Evolutionary conservation across 2,329 filamentous ascomycete species (phyloP).

Genomic region (Diaporthe longicolla): DNA sequence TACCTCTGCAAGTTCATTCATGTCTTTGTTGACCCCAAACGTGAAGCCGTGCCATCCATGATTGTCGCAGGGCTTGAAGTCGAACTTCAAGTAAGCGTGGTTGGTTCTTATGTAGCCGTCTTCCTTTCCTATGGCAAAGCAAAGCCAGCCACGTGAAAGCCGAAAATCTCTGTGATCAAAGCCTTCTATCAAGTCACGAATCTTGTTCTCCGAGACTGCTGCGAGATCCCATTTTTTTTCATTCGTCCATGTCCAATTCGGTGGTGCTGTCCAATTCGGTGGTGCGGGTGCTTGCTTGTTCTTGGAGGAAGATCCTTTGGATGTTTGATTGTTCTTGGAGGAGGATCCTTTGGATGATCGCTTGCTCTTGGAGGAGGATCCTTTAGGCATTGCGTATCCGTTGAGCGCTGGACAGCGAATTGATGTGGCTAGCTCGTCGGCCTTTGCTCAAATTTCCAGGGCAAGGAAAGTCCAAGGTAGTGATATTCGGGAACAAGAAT

Average conservation of each 20-base stretch:
- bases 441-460: background rate
- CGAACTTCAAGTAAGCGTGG: background rate
- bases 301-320: background rate
- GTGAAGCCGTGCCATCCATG: background rate
- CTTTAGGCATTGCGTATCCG: background rate
- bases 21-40: background rate
- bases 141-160: constrained; percentile 1
- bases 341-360: background rate
- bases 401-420: background rate
- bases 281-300: too few relatives aligned
- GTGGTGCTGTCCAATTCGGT: too few relatives aligned
- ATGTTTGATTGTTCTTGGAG: too few relatives aligned
- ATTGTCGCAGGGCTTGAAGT: background rate
- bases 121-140: background rate
- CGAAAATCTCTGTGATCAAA: background rate
- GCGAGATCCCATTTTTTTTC: background rate
- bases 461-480: background rate
- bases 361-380: background rate
- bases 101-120: background rate
- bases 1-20: background rate
- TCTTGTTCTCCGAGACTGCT: background rate
- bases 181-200: background rate
- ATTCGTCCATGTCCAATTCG: background rate
- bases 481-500: background rate
- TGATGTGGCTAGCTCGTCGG: background rate